Base-by-base conservation (phyloP, 2,329 filamentous ascomycete genomes). In the Sarocladiaceae sp. region DNA sequence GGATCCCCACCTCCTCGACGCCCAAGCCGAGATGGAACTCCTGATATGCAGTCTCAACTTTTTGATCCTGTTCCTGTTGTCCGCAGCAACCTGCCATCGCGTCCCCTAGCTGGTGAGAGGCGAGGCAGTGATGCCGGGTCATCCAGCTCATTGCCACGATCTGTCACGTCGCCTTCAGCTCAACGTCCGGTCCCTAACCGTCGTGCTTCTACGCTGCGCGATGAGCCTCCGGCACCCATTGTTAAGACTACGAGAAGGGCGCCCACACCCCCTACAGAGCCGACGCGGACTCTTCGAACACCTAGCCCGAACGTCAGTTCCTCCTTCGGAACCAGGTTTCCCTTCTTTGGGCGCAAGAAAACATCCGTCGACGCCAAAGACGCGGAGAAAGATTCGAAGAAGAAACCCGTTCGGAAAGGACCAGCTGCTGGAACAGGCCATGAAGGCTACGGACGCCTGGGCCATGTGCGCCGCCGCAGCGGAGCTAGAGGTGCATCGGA, bases 381-480 rank as follows among this genome's bases (percentile, higher is more conserved):
- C 31, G 4, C 29, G n/a, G 57, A 59, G 1, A 60, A 60, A 23
- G 60, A 60, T 46, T 42, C 47, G 2, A 22, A 50, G 26, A 44
- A 39, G 8, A 83, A 78, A 56, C 63, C 73, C 7, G 5, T 73
- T 22, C 80, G 87, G 25, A 93, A 90, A 67, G 92, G 93, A 0
- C 93, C 93, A 20, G 83, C 80, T 15, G 93, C 93, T 36, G 93
- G 93, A n/a, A 97, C 93, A 33, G 93, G 93, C 0, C 91, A 97
- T 62, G 93, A 97, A 71, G 87, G 87, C 1, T 92, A 93, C 61
- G 87, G 87, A 1, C 80, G 79, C 52, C 74, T 89, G 52, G 83
- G 84, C 2, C 72, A 77, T 4, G 61, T 73, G 26, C 80, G 84
- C 53, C 79, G 86, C 26, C 80, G 86, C 51, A 90, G 84, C 60